Base-by-base conservation (phyloP, 2,329 filamentous ascomycete species). In the Metarhizium robertsii region DNA sequence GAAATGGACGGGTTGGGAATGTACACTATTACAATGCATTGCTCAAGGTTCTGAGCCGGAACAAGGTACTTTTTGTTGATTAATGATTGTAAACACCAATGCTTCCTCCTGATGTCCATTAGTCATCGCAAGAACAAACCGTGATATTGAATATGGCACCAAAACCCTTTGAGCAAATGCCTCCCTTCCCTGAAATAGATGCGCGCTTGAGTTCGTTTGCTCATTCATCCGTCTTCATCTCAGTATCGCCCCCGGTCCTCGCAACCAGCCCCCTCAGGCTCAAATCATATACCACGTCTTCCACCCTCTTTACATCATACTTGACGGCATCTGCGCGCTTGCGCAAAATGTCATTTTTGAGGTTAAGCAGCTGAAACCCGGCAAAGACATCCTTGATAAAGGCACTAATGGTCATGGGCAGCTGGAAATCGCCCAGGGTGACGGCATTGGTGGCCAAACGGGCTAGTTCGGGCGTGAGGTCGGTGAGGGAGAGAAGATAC, bases 281-380 rank as follows among this genome's bases (percentile, higher is more conserved):
- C 55, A 99, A 75, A 69, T 99, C 94, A 67, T 99, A 99, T 52
- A 97, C 92, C 13, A 99, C 91, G 67, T 97, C 94, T 76, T 99
- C 94, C 13, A 96, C 90, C 70, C 95, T 92, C 79, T 97, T 99
- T 66, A 99, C 90, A 65, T 88, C 87, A 69, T 99, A 99, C 78
- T 99, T 99, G 72, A 99, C 88, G 5, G 87, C 88, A 73, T 99
- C 94, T 55, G 90, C 90, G 59, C 90, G 81, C 74, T 91, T 90
- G 57, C 94, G 82, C 66, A 99, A 73, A 25, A 85, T 85, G 69
- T 99, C 94, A 66, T 99, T 99, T 79, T 97, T 97, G 63, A 99
- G 78, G 69, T 99, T 99, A 62, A 99, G 81, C 62, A 97, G 83
- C 79, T 97, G 94, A 74, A 99, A 99, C 16, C 92, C 94, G 2